Evolutionary conservation across 495 filamentous ascomycete species (phyloP).

Genomic region (Penicillium diatomitis): DNA sequence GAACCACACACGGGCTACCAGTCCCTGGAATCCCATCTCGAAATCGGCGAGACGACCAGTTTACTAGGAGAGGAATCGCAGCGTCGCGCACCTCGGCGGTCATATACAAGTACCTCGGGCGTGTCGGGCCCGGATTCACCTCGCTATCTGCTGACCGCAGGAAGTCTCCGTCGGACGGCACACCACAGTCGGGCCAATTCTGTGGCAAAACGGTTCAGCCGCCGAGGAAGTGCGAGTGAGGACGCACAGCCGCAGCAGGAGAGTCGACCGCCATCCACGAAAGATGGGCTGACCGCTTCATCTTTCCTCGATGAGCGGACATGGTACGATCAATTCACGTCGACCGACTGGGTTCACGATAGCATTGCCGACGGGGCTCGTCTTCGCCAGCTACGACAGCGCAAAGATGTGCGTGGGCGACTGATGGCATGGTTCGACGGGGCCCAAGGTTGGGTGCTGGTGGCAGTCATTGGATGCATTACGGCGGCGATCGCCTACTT

Average conservation of each 20-base stretch:
- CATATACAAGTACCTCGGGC: conserved; percentile 32
- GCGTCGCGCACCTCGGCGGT: conserved; percentile 22
- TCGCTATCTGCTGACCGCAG: conserved; percentile 23
- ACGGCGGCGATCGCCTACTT: conserved; percentile 82
- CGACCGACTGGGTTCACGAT: conserved; percentile 97
- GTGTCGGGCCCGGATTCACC: conserved; percentile 25
- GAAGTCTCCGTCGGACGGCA: conserved; percentile 42
- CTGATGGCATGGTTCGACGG: conserved; percentile 72
- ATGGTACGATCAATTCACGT: conserved; percentile 99
- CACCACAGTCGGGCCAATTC: conserved; percentile 63
- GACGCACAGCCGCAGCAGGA: conserved; percentile 16
- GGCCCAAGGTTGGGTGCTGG: conserved; percentile 89
- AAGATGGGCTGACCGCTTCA: conserved; percentile 40
- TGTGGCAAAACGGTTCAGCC: conserved; percentile 42
- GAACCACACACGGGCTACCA: conserved; percentile 33
- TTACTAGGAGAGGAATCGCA: conserved; percentile 19
- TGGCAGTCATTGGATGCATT: conserved; percentile 81
- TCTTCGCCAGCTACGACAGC: conserved; percentile 67
- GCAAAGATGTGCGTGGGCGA: conserved; percentile 78
- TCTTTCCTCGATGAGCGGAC: conserved; percentile 72
- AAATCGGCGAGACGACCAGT: conserved; percentile 30
- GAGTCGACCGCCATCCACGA: conserved; percentile 46
- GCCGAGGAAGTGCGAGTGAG: conserved; percentile 35
- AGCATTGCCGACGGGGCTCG: conserved; percentile 91
- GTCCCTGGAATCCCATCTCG: conserved; percentile 26